Evolutionary conservation across 345 rosid genomes (phyloP), one percentile per base, ranked within the genome.

Genomic region (Dipteronia sinensis): DNA sequence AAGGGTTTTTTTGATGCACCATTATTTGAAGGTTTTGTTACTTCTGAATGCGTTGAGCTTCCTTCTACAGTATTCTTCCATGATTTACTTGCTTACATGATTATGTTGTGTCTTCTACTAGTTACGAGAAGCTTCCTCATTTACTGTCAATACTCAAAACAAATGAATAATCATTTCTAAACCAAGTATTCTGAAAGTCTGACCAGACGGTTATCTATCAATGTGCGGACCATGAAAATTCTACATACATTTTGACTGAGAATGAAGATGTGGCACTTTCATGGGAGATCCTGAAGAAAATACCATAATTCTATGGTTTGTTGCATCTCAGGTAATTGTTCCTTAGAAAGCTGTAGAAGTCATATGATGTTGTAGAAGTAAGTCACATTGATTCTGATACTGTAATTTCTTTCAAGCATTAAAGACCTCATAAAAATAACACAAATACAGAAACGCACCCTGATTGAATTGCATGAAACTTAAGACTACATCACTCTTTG

Each of bases 211-310:
- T 74, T 74, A 66, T 20, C 58, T 31, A 31, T 31, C 34, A 46
- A 68, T 72, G 56, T 80, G 31, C 65, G 53, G 78, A 80, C 40
- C 65, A 59, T 64, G 89, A 89, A 85, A 87, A 86, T 77, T 76
- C 19, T 71, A 80, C 83, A 55, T 93, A 95, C 74, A 85, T 95
- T 65, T 98, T 86, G 15, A 93, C 95, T 0, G 99, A 97, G 66
- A 95, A 92, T 92, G 99, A 97, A 97, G 98, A 17, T 93, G 98
- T 81, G 98, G 98, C 76, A 97, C 86, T 77, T 94, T 92, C 85
- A 94, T 96, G 66, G 99, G 97, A 79, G 99, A 95, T 83, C 94
- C 97, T 47, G 90, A 91, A 80, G 69, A 93, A 19, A 95, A 95
- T 89, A 69, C 92, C 80, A 82, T 90, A 62, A 88, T 91, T 78